Evolutionary conservation across 305 asterid genomes (phyloP), one percentile per base, ranked within the genome.

Genomic region (Withania somnifera): DNA sequence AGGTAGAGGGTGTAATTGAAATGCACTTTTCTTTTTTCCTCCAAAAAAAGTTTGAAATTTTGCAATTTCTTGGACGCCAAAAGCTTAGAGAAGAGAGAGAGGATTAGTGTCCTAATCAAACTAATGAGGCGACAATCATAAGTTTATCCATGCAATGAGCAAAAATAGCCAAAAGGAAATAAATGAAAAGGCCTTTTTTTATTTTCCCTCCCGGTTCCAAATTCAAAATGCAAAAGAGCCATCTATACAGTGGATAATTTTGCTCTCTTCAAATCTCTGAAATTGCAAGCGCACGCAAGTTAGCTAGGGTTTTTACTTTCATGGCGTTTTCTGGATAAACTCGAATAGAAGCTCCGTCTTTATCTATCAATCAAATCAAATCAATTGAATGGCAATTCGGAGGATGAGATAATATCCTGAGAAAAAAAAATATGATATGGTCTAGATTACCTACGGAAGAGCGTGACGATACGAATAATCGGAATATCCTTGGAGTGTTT

Each of bases 221-320:
- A 85, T 90, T 90, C 92, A 89, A 90, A 90, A 87, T 87, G 83
- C 80, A 88, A 79, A 64, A 26, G 88, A 80, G 86, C 89, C 84
- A 71, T 87, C 88, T 56, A 63, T 85, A 82, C 88, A 85, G 88
- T 61, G 92, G 89, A 28, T 75, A 52, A 14, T 69, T 80, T 66
- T 82, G 82, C 86, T 86, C 86, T 83, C 88, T 82, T 78, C 78
- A 81, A 64, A 81, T 81, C 81, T 11, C 77, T 60, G 47, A 60
- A 86, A 66, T 84, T 81, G 45, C n/a, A n/a, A n/a, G n/a, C n/a
- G 78, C n/a, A 40, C 47, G 40, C 81, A 73, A 11, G 20, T 54
- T 85, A 54, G 76, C 64, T 83, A 80, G 80, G 66, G 81, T 81
- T 78, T 82, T 54, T 77, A 81, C 24, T 40, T 82, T 13, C 73